phyloP scores from a whole-genome alignment of 805 yeast genomes.

The Zygoascus tannicola region DNA sequence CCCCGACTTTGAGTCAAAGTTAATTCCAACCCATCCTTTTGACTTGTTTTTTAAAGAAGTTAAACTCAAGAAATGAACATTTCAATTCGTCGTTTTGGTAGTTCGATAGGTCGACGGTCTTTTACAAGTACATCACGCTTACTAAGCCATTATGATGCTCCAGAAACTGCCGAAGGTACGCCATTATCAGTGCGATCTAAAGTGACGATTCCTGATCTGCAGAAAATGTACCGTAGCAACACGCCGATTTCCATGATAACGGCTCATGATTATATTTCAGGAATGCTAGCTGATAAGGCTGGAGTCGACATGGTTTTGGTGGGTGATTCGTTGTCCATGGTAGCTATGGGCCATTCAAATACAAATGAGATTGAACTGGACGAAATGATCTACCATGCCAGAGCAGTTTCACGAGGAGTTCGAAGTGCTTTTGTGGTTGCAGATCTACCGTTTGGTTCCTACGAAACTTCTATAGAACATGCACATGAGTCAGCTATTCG shows the following conservation, averaged over 20 bases:
- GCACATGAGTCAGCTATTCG: constrained; percentile 52
- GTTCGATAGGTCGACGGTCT: too few species aligned
- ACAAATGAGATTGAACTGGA: constrained; percentile 68
- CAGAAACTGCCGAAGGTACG: too few species aligned
- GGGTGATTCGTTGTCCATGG: constrained; percentile 94
- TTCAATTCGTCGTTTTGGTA: too few species aligned
- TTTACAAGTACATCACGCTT: too few species aligned
- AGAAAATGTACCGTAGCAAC: constrained; percentile 26
- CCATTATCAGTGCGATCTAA: too few species aligned
- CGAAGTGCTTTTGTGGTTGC: constrained; percentile 59
- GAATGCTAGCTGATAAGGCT: constrained; percentile 54
- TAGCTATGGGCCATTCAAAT: constrained; percentile 61
- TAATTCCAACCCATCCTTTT: too few species aligned
- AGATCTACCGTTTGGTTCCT: constrained; percentile 85
- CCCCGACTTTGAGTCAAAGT: too few species aligned
- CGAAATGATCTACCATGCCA: constrained; percentile 64
- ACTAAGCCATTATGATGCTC: constrained; percentile 16
- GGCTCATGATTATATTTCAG: constrained; percentile 81
- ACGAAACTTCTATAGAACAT: constrained; percentile 52
- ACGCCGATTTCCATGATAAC: constrained; percentile 56
- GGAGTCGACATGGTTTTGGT: constrained; percentile 63
- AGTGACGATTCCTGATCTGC: constrained; percentile 35
- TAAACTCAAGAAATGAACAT: too few species aligned
- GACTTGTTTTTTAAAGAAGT: too few species aligned
- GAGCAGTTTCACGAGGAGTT: constrained; percentile 68